Percentiles rank a stretch among this genome's conserved stretches.
These are phyloP conservation scores for Kazachstania kunashirensis DNA, from an alignment of 805 yeast species.

Conservation along the genomic window DNA sequence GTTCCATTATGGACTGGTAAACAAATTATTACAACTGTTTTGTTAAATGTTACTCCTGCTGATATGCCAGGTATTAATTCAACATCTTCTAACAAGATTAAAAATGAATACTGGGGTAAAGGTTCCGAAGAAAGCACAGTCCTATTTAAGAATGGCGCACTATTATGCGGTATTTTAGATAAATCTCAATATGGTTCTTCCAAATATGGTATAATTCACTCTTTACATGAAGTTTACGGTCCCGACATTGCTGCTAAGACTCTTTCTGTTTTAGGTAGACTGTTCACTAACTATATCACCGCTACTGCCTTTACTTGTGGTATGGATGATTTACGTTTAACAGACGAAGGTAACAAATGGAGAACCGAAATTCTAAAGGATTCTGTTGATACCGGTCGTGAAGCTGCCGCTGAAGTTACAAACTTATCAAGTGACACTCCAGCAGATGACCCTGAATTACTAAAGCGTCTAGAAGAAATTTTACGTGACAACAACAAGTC, in stretches of 20 bases:
- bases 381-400: constrained; percentile 74
- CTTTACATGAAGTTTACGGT: constrained; percentile 93
- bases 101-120: constrained; percentile 89
- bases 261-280: constrained; percentile 83
- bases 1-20: constrained; percentile 95
- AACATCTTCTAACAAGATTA: constrained; percentile 75
- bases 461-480: constrained; percentile 86
- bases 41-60: constrained; percentile 78
- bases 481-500: constrained; percentile 86
- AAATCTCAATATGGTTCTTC: constrained; percentile 98
- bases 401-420: constrained; percentile 91
- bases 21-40: constrained; percentile 86
- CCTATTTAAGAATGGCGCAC: constrained; percentile 74
- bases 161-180: constrained; percentile 87
- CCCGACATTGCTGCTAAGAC: constrained; percentile 82
- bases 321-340: constrained; percentile 95
- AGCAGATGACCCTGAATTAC: constrained; percentile 62
- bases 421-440: constrained; percentile 49
- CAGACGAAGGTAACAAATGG: constrained; percentile 84
- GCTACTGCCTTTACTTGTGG: constrained; percentile 96
- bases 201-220: constrained; percentile 91
- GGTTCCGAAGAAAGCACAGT: constrained; percentile 81
- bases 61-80: constrained; percentile 88
- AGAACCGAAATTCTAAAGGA: constrained; percentile 72
- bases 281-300: constrained; percentile 89